Evolutionary conservation across 306 rosid genomes (phyloP).

Genomic region (Castanea mollissima): DNA sequence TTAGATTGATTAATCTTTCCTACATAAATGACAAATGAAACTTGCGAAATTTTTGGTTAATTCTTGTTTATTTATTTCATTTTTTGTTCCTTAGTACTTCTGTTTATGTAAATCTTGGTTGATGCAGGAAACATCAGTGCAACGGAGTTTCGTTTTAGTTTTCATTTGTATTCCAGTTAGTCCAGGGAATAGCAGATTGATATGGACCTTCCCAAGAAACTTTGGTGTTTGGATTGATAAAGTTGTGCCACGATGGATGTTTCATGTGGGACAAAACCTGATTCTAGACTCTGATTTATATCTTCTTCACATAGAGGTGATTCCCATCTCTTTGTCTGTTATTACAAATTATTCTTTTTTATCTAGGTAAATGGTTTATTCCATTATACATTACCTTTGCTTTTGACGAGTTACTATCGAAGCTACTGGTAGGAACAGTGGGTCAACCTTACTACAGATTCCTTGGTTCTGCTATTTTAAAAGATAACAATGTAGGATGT

Average conservation of each 20-base stretch:
- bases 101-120: conserved; percentile 6
- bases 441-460: background rate
- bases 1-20: background rate
- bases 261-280: conserved; percentile 80
- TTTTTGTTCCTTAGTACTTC: conserved; percentile 2
- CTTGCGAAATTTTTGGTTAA: background rate
- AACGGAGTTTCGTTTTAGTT: conserved; percentile 38
- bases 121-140: conserved; percentile 49
- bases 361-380: conserved; percentile 5
- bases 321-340: conserved; percentile 8
- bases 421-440: too few relatives aligned
- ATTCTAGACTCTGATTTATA: conserved; percentile 89
- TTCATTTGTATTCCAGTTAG: conserved; percentile 84
- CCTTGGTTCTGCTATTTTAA: background rate
- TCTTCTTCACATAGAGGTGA: conserved; percentile 94
- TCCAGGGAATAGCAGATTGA: conserved; percentile 90
- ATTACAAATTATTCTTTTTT: conserved; percentile 3
- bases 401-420: too few relatives aligned
- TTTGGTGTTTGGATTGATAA: conserved; percentile 67
- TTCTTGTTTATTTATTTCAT: background rate
- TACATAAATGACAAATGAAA: background rate
- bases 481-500: background rate
- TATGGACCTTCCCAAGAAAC: conserved; percentile 90
- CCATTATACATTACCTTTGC: background rate
- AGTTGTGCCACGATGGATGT: conserved; percentile 84